These are phyloP conservation scores for Carnegiea gigantea DNA, from an alignment of 179 eudicot species.

Conservation along the genomic window DNA sequence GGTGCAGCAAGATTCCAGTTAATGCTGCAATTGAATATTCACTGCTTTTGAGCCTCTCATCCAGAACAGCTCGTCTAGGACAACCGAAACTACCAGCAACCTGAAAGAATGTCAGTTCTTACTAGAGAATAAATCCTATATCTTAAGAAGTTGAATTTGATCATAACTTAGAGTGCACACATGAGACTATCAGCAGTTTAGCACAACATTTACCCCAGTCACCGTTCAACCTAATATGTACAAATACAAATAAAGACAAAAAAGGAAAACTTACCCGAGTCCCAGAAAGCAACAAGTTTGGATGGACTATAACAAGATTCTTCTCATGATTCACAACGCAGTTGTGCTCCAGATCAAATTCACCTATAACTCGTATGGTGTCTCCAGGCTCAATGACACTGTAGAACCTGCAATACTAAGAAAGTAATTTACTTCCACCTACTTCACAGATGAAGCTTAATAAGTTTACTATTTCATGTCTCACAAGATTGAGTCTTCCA, in stretches of 20 bases:
- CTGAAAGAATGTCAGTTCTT: constrained; percentile 38
- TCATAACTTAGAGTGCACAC: background rate
- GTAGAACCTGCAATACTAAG: constrained; percentile 53
- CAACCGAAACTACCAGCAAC: constrained; percentile 93
- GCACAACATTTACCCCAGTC: background rate
- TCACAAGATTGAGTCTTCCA: background rate
- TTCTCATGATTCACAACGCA: constrained; percentile 71
- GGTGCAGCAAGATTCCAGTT: constrained; percentile 89
- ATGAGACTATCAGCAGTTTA: background rate
- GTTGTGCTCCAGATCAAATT: constrained; percentile 67
- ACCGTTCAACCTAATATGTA: background rate
- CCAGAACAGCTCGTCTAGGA: constrained; percentile 86
- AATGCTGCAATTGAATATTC: constrained; percentile 85
- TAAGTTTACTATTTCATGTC: background rate
- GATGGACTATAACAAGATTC: constrained; percentile 82
- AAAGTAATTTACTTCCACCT: constrained; percentile 10
- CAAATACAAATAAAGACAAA: background rate
- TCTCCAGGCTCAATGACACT: constrained; percentile 93
- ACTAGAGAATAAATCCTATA: background rate
- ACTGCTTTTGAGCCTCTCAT: constrained; percentile 73
- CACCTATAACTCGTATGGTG: constrained; percentile 78
- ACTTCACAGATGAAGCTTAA: background rate
- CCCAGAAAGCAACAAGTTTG: constrained; percentile 85
- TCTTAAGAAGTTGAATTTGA: background rate
- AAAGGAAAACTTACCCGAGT: constrained; percentile 65